A percentile compares a stretch with the other conserved stretches of the same genome.
Evolutionary conservation across 805 yeast genomes (phyloP).

Genomic region (Yamadazyma sp.): DNA sequence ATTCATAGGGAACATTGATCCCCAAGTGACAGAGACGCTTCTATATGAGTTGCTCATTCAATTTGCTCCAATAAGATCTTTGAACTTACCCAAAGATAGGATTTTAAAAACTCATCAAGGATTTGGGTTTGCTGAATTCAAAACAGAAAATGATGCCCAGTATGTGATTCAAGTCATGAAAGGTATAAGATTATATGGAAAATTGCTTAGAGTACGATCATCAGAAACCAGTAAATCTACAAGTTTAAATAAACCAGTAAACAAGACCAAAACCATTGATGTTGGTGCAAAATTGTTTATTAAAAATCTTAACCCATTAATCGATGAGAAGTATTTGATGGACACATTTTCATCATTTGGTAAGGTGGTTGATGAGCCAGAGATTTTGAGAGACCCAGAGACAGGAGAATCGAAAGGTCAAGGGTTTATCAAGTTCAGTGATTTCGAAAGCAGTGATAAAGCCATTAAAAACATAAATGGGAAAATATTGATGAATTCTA

Average conservation of each 20-base stretch:
- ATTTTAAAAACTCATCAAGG: constrained; percentile 74
- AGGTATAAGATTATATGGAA: constrained; percentile 61
- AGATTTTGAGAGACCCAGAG: constrained; percentile 45
- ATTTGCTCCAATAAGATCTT: constrained; percentile 69
- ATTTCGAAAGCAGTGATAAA: constrained; percentile 64
- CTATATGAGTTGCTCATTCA: constrained; percentile 83
- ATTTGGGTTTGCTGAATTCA: constrained; percentile 80
- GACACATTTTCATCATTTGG: constrained; percentile 74
- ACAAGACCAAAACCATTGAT: constrained; percentile 19
- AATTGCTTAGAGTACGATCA: constrained; percentile 41
- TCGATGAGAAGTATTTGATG: constrained; percentile 55
- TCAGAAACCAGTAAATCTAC: constrained; percentile 12
- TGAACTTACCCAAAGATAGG: constrained; percentile 79
- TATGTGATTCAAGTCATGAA: constrained; percentile 61
- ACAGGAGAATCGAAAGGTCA: constrained; percentile 54
- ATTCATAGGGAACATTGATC: constrained; percentile 81
- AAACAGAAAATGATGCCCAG: constrained; percentile 57
- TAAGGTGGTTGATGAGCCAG: constrained; percentile 46
- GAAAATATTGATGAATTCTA: constrained; percentile 63
- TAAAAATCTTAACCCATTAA: constrained; percentile 63
- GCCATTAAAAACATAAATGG: constrained; percentile 72
- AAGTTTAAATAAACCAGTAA: neutral
- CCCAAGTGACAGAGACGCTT: constrained; percentile 64
- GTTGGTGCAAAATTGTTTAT: constrained; percentile 53
- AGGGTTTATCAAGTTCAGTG: constrained; percentile 64